Evolutionary conservation across 129 eudicot species (phyloP).

Genomic region (Artemisia tridentata): DNA sequence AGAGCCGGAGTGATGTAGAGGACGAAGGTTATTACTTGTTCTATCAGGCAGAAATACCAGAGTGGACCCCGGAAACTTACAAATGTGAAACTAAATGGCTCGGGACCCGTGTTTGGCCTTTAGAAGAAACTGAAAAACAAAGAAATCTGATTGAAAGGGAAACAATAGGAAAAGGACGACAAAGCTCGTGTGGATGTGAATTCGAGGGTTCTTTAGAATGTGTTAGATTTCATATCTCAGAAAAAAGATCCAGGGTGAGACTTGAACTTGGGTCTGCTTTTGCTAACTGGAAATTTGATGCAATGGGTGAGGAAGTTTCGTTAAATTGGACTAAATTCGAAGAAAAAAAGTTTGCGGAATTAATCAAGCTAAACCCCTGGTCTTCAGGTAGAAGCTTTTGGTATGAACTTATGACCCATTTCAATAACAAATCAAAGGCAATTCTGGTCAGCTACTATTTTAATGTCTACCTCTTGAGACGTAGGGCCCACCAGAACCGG

Average conservation of each 20-base stretch:
- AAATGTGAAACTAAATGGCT: conserved; percentile 57
- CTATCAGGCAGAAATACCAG: conserved; percentile 63
- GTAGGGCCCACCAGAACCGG: conserved; percentile 72
- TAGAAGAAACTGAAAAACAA: conserved; percentile 29
- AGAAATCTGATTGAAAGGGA: conserved; percentile 59
- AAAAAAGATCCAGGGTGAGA: conserved; percentile 45
- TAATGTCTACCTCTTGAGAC: conserved; percentile 66
- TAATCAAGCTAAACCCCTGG: conserved; percentile 48
- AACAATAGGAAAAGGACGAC: conserved; percentile 64
- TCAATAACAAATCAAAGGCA: conserved; percentile 39
- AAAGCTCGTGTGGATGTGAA: conserved; percentile 60
- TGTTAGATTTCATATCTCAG: conserved; percentile 61
- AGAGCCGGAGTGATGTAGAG: conserved; percentile 34
- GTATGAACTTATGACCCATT: conserved; percentile 44
- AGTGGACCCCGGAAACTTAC: conserved; percentile 40
- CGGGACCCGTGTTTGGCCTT: conserved; percentile 71
- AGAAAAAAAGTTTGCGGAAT: conserved; percentile 42
- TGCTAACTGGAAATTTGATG: conserved; percentile 52
- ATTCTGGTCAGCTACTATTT: conserved; percentile 74
- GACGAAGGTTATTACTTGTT: conserved; percentile 35
- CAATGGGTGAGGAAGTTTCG: conserved; percentile 71
- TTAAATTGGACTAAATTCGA: conserved; percentile 58
- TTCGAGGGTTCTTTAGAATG: conserved; percentile 58
- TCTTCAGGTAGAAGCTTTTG: conserved; percentile 56
- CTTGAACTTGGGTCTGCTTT: conserved; percentile 68